phyloP scores from a whole-genome alignment of 768 basidiomycete genomes.

The Boletus sensibilis region DNA sequence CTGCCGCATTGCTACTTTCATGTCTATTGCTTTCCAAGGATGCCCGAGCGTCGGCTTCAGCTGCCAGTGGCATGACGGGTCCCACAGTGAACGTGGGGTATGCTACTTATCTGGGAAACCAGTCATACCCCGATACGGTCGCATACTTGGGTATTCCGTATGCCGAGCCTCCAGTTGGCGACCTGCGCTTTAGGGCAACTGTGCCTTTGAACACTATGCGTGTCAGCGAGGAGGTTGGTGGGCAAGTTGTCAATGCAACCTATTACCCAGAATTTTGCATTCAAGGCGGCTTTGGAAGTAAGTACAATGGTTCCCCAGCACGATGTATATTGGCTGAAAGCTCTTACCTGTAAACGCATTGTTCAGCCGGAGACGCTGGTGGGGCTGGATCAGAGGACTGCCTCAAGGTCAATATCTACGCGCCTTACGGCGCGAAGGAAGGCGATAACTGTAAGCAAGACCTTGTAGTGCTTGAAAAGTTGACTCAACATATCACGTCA shows the following conservation, averaged over 20 bases:
- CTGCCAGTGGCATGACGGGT: background rate
- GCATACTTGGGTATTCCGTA: constrained; percentile 53
- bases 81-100: constrained; percentile 57
- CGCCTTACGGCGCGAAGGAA: constrained; percentile 46
- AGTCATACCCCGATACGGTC: constrained; percentile 49
- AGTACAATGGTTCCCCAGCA: constrained; percentile 1
- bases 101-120: constrained; percentile 55
- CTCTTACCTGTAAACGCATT: too few relatives aligned
- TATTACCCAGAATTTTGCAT: constrained; percentile 58
- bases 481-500: background rate
- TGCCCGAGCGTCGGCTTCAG: constrained; percentile 2
- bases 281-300: constrained; percentile 55
- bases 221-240: constrained; percentile 35
- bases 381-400: constrained; percentile 69
- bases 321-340: background rate
- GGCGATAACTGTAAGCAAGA: constrained; percentile 45
- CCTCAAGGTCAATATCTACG: constrained; percentile 64
- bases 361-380: constrained; percentile 57
- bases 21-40: constrained; percentile 25
- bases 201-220: constrained; percentile 50
- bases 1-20: background rate
- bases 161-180: constrained; percentile 43
- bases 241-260: constrained; percentile 49
- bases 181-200: constrained; percentile 47
- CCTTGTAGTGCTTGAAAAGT: background rate